Base-by-base conservation (phyloP, 352 stramenopile genomes). In the Plasmopara halstedii region DNA sequence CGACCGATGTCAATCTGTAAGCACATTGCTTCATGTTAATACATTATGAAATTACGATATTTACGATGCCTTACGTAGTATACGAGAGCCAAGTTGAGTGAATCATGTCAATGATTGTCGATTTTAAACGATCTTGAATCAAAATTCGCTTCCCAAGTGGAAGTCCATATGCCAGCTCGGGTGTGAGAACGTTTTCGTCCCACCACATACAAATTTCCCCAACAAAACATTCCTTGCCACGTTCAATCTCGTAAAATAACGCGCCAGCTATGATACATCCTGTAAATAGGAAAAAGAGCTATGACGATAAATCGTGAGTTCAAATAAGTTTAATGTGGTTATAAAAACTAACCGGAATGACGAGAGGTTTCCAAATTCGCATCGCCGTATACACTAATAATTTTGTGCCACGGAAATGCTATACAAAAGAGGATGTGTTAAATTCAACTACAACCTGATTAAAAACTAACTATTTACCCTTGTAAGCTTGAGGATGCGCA, bases 231-330 rank as follows among this genome's bases (percentile, higher is more conserved):
- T 75, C 64, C 10, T 39, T 87, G 14, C 79, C 79, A 6, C 78
- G 75, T 43, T 90, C 78, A 23, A 86, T 69, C 42, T 90, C 78
- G 48, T 84, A 90, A 50, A 82, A 83, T 4, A 80, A 43, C 10
- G 78, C 75, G 5, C 62, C 75, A 6, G 73, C 59, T 40, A 85
- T 61, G 20, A 86, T 70, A 54, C 73, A 85, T 1, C 73, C 71
- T 18, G 64, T 69, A 38, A 90, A 71, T 17, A 90, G 48, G 45
- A 90, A 90, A 42, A 87, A 88, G 20, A 88, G 58, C 78, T 89
- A 33, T 10, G 37, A 7, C 31, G 33, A 23, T n/a, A 27, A 20
- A 47, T 45, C 10, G 22, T 18, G n/a, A 42, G 13, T n/a, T 9
- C 25, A 4, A 29, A 29, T n/a, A 29, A 10, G 26, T 35, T 22